Evolutionary conservation across 108 stramenopile genomes (phyloP).

Genomic region (Phaeodactylum tricornutum): DNA sequence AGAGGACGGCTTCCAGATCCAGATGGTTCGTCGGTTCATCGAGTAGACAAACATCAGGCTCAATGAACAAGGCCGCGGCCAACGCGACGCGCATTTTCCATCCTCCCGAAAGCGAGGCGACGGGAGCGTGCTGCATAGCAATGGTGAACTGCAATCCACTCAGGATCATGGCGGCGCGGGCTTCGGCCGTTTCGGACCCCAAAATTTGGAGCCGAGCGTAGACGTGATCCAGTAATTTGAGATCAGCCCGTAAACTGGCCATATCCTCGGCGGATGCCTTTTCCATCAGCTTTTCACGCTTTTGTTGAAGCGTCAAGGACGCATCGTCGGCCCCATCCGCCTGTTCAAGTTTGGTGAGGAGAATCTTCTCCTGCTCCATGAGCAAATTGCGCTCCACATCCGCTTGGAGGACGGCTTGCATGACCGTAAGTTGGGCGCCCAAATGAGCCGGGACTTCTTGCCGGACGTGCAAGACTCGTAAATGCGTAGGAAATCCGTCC

Average conservation of each 20-base stretch:
- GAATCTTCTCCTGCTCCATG: slow-evolving; percentile 64
- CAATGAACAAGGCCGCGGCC: slow-evolving; percentile 92
- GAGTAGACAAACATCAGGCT: slow-evolving; percentile 74
- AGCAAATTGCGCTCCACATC: slow-evolving; percentile 83
- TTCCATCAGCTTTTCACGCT: slow-evolving; percentile 36
- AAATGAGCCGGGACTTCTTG: slow-evolving; percentile 76
- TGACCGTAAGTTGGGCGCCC: slow-evolving; percentile 77
- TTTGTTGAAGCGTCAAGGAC: slow-evolving; percentile 29
- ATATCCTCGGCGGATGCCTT: slow-evolving; percentile 18
- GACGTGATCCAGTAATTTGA: slow-evolving; percentile 71
- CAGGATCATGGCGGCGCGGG: slow-evolving; percentile 81
- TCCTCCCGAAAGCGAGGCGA: slow-evolving; percentile 84
- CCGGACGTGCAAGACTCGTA: slow-evolving; percentile 93
- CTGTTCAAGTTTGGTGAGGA: slow-evolving; percentile 48
- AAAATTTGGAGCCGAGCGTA: slow-evolving; percentile 83
- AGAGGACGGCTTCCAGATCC: slow-evolving; percentile 93
- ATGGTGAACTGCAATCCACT: slow-evolving; percentile 88
- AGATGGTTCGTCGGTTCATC: slow-evolving; percentile 60
- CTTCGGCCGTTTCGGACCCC: slow-evolving; percentile 84
- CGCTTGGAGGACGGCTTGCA: slow-evolving; percentile 89
- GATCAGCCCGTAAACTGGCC: slow-evolving; percentile 50
- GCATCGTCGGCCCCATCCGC: slow-evolving; percentile 10
- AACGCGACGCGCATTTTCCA: slow-evolving; percentile 98
- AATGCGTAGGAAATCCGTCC: slow-evolving; percentile 86
- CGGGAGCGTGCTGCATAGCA: slow-evolving; percentile 79